Conservation (phyloP, 768 basidiomycete genomes). For the Daedaleopsis nitida region DNA sequence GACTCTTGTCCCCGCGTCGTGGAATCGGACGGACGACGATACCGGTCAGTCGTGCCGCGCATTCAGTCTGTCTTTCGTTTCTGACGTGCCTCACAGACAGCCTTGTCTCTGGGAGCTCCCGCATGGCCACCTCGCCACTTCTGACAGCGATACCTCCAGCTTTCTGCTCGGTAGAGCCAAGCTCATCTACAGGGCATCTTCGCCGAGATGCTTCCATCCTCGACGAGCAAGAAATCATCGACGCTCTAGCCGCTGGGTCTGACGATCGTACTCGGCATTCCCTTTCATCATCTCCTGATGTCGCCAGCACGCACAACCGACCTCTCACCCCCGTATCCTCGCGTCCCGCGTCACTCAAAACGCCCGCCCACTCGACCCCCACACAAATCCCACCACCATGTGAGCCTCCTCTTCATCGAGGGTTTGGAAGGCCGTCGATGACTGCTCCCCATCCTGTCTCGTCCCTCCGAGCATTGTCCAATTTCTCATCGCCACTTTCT, state of each 20-base stretch:
- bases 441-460: not conserved
- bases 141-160: no score
- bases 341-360: no score
- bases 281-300: not conserved
- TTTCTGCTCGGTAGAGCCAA: no score
- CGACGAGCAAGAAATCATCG: constrained; percentile 13
- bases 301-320: no score
- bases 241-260: not conserved
- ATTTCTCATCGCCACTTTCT: not conserved
- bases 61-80: not conserved
- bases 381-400: not conserved
- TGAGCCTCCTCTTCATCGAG: not conserved
- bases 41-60: not conserved
- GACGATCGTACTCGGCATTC: not conserved
- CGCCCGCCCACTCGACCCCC: no score
- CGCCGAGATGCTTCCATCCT: constrained; percentile 6
- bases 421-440: not conserved
- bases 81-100: not conserved
- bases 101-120: not conserved
- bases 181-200: no score
- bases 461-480: not conserved
- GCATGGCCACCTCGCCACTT: not conserved
- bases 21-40: constrained; percentile 1
- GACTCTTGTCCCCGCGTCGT: constrained; percentile 2
- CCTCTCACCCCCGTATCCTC: no score